phyloP scores from a whole-genome alignment of 2,329 filamentous ascomycete genomes.

The Sarocladiaceae sp. region DNA sequence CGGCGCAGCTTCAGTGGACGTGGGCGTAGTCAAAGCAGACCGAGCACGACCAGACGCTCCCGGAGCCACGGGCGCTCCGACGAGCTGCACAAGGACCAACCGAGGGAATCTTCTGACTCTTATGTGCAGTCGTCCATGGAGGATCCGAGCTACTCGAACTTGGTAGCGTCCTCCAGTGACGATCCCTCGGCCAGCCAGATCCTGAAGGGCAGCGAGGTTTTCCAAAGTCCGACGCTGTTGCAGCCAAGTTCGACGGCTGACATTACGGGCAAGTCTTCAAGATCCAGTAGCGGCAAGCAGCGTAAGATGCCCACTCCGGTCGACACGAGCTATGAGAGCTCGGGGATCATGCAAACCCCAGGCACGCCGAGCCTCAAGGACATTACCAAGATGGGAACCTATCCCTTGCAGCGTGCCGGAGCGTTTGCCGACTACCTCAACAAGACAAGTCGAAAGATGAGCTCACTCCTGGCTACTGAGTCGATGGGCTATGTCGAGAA shows the following conservation, averaged over 20 bases:
- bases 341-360: constrained; percentile 3
- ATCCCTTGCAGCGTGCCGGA: constrained; percentile 77
- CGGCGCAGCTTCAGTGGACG: constrained; percentile 59
- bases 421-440: constrained; percentile 79
- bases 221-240: constrained; percentile 55
- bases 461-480: constrained; percentile 74
- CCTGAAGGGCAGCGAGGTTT: constrained; percentile 78
- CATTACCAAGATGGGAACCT: constrained; percentile 57
- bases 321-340: constrained; percentile 2
- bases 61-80: constrained; percentile 40
- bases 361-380: constrained; percentile 39
- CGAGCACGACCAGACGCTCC: constrained; percentile 26
- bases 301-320: constrained; percentile 16
- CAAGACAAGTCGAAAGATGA: constrained; percentile 73
- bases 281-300: constrained; percentile 11
- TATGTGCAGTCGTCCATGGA: constrained; percentile 63
- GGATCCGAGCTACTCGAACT: constrained; percentile 65
- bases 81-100: constrained; percentile 24
- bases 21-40: constrained; percentile 22
- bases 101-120: constrained; percentile 59
- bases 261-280: constrained; percentile 5
- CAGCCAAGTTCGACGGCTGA: constrained; percentile 5
- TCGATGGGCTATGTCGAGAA: constrained; percentile 97
- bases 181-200: constrained; percentile 90
- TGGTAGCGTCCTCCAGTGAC: constrained; percentile 62